phyloP scores from a whole-genome alignment of 345 rosid species.

The Sonneratia alba region DNA sequence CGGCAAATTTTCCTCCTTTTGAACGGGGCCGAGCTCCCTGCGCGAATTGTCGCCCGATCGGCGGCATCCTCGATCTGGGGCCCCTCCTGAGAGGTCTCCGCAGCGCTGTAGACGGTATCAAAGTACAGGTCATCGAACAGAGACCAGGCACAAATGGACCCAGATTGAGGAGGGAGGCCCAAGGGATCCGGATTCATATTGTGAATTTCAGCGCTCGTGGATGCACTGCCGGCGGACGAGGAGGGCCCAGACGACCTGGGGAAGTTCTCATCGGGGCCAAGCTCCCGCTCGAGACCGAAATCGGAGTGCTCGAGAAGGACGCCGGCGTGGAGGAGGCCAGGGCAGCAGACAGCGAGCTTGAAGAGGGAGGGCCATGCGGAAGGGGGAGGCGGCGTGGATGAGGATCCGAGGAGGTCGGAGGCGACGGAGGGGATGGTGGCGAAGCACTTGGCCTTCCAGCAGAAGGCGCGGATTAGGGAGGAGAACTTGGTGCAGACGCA shows the following conservation, averaged over 20 bases:
- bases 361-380: constrained; percentile 55
- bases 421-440: constrained; percentile 49
- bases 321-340: constrained; percentile 81
- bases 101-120: constrained; percentile 46
- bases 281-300: constrained; percentile 85
- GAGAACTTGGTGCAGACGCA: constrained; percentile 86
- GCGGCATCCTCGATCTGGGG: constrained; percentile 16
- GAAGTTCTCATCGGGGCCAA: constrained; percentile 58
- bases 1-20: constrained; percentile 46
- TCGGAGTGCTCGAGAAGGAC: constrained; percentile 85
- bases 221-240: constrained; percentile 9
- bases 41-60: constrained; percentile 19
- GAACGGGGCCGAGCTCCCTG: constrained; percentile 13
- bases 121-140: constrained; percentile 70
- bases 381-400: constrained; percentile 15
- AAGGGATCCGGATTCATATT: constrained; percentile 10
- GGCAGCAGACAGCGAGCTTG: constrained; percentile 85
- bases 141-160: constrained; percentile 45
- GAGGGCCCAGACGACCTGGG: constrained; percentile 9
- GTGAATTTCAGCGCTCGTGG: not conserved
- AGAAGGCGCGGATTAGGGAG: constrained; percentile 52
- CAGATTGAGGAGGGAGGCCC: not conserved
- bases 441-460: constrained; percentile 58
- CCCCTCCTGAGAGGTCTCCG: constrained; percentile 30
- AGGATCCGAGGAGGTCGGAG: constrained; percentile 45